A percentile compares a stretch with the other conserved stretches of the same genome.
Conservation (phyloP, 176 grass and related monocot species). For the Carex cristatella region DNA sequence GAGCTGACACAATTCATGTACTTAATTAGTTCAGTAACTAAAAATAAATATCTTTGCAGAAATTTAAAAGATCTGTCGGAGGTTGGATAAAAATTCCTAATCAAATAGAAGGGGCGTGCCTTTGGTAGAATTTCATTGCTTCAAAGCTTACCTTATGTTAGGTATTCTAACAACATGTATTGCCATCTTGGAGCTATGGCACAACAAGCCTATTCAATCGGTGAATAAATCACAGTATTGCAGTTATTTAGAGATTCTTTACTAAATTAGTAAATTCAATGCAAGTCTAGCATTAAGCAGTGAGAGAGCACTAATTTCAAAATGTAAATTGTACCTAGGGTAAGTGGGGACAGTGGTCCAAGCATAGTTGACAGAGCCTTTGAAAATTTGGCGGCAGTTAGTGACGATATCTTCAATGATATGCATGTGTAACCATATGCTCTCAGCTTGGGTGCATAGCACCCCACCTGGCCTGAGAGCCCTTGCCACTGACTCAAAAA, state of each 20-base stretch:
- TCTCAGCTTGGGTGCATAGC: constrained; percentile 92
- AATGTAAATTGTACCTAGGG: constrained; percentile 49
- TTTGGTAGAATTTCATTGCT: too few species aligned
- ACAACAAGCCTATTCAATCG: not conserved
- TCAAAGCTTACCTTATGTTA: not conserved
- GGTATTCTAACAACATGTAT: not conserved
- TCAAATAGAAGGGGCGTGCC: too few species aligned
- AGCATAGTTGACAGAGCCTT: constrained; percentile 89
- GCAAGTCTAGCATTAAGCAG: not conserved
- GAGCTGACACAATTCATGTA: too few species aligned
- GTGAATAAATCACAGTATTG: not conserved
- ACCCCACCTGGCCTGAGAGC: constrained; percentile 79
- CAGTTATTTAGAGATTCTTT: not conserved
- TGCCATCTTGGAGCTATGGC: not conserved
- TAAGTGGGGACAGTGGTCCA: constrained; percentile 98
- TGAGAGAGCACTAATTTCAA: not conserved
- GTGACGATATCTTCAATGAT: constrained; percentile 79
- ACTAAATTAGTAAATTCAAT: not conserved
- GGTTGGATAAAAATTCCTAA: too few species aligned
- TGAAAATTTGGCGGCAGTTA: constrained; percentile 72
- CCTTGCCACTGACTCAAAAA: constrained; percentile 70
- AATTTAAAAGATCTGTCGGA: too few species aligned
- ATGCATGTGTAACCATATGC: constrained; percentile 99
- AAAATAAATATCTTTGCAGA: too few species aligned
- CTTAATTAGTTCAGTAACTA: too few species aligned